Base-by-base conservation (phyloP, 2,329 filamentous ascomycete genomes). In the Botrytis aclada region DNA sequence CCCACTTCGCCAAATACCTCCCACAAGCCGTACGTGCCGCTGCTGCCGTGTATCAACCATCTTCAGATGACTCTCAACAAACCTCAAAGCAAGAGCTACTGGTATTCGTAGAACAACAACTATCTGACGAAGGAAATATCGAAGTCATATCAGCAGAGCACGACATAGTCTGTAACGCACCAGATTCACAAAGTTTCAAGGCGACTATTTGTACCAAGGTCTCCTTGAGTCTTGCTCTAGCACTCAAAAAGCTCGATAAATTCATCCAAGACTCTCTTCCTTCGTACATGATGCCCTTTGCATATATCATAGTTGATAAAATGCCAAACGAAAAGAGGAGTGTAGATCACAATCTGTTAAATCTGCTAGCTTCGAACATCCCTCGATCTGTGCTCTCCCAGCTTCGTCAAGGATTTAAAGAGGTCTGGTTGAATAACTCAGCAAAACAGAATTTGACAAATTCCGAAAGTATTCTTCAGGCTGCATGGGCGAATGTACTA, bases 231-330 rank as follows among this genome's bases (percentile, higher is more conserved):
- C 79, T 85, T 43, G 80, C 79, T 29, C 69, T 77, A 8, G 79
- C 80, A 16, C 74, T 85, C 9, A 84, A 83, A 74, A 82, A 81
- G 45, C 79, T 86, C 7, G 81, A 85, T 77, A 83, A 82, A 71
- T 82, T 77, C 43, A 80, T 84, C 32, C 81, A 82, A 66, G 78
- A 80, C 43, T 82, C 85, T 34, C 80, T 87, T n/a, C 83, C 85
- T 4, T 82, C 82, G 6, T 84, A 85, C 74, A 84, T 86, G 82
- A 78, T 85, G n/a, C 85, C 85, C 1, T 83, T 80, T 56, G 78
- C 80, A 0, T 86, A 85, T 71, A 74, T 86, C 12, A 77, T 83
- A 14, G 75, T 86, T 39, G 81, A 84, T 41, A 79, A 79, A 41
- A 61, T 86, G 25, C 83, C 83, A 0, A 71, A 74, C 14, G 22